Base-by-base conservation (phyloP, 2,329 filamentous ascomycete genomes). In the Fusarium illudens region DNA sequence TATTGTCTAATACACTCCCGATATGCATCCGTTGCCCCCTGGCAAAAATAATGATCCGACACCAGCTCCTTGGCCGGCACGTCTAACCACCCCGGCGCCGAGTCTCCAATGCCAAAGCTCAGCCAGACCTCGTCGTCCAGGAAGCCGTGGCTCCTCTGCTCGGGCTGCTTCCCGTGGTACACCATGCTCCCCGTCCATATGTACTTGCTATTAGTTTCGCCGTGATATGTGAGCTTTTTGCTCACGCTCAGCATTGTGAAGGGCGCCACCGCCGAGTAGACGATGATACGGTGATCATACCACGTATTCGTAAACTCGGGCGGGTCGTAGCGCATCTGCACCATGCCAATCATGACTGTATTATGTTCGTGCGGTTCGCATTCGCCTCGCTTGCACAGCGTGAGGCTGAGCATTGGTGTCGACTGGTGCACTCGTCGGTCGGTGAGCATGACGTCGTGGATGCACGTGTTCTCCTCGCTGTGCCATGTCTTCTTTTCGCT, bases 161-260 rank as follows among this genome's bases (percentile, higher is more conserved):
- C 4, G 8, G 62, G 64, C 6, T 65, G 54, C 15, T 70, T 58
- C 3, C 53, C 59, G n/a, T 65, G 57, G 15, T 67, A 71, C 7
- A 71, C 68, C 69, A 71, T 71, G 60, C 69, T 71, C 15, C 69
- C 69, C 2, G 69, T 71, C 69, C 69, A 71, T 3, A 67, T 71
- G 27, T 71, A 71, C 20, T 54, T 71, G 52, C 59, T 65, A 15
- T 71, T 66, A 6, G 57, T 69, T 56, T 71, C 69, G 46, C 69
- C 69, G 36, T 71, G 66, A 29, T 71, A 71, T 2, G 66, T 70
- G 37, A 71, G 60, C 54, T 67, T 71, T 60, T 71, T 71, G 56
- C 69, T 71, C 20, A 70, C 56, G 36, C 69, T 71, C 63, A 71
- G 61, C 68, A 71, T 70, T 5, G 60, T 59, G 36, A 49, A 71